Conservation (phyloP, 306 rosid genomes). For the Carpinus fangiana region DNA sequence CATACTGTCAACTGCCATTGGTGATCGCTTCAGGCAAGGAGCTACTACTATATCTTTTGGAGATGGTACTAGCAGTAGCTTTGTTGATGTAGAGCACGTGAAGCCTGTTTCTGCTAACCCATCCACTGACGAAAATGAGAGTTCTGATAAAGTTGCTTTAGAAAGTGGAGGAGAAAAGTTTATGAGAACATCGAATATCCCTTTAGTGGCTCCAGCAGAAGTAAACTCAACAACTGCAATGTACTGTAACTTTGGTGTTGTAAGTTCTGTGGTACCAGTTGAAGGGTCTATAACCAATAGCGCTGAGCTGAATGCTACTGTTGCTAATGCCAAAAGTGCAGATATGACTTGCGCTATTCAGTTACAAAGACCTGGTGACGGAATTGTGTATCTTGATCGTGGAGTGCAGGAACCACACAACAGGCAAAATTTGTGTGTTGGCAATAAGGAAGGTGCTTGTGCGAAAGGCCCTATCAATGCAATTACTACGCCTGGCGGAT, state of each 20-base stretch:
- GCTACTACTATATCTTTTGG: slow-evolving; percentile 51
- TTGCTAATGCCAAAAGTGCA: slow-evolving; percentile 34
- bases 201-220: slow-evolving; percentile 36
- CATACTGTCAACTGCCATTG: slow-evolving; percentile 37
- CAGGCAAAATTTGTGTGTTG: slow-evolving; percentile 35
- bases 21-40: slow-evolving; percentile 50
- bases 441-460: slow-evolving; percentile 31
- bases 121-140: slow-evolving; percentile 28
- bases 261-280: slow-evolving; percentile 38
- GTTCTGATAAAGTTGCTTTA: slow-evolving; percentile 37
- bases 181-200: slow-evolving; percentile 36
- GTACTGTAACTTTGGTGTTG: slow-evolving; percentile 33
- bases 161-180: slow-evolving; percentile 35
- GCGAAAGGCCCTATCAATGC: slow-evolving; percentile 80
- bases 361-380: slow-evolving; percentile 41
- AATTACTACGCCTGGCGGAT: slow-evolving; percentile 61
- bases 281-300: slow-evolving; percentile 37
- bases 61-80: slow-evolving; percentile 48
- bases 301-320: slow-evolving; percentile 35
- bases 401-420: slow-evolving; percentile 36
- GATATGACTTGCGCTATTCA: slow-evolving; percentile 25
- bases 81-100: slow-evolving; percentile 33
- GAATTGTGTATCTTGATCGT: slow-evolving; percentile 32
- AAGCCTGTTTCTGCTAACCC: slow-evolving; percentile 24
- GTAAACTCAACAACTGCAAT: slow-evolving; percentile 35